Base-by-base conservation (phyloP, 345 rosid genomes). In the Eucalyptus albens region DNA sequence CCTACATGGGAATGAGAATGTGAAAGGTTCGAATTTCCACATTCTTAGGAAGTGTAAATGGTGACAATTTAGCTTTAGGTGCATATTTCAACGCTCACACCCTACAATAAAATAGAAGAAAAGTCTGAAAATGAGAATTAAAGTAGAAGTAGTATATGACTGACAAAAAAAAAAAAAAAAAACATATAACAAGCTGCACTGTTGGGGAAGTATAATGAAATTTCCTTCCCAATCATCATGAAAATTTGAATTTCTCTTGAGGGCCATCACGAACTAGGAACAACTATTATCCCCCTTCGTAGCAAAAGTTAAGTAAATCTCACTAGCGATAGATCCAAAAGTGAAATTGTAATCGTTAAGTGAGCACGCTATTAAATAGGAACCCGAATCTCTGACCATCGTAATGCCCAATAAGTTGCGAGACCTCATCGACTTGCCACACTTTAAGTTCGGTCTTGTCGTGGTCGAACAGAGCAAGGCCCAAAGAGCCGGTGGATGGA, bases 51-150 rank as follows among this genome's bases (percentile, higher is more conserved):
- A 0, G 12, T 56, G 0, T 22, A 10, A 1, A 21, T 56, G 3
- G 5, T 2, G 12, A 56, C 26, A 4, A 56, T 56, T 56, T 56
- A 56, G 12, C 1, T 56, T 56, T 21, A 56, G 1, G 27, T 21
- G 5, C 22, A 24, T 0, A 56, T 56, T 22, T 56, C 1, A 24
- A 56, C 12, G 0, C 12, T 8, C 5, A 22, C 27, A 56, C 60
- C 1, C 1, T 4, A 56, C 0, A 22, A 56, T 22, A 0, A 22
- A 24, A 0, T 0, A 9, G 3, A 9, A 21, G 0, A 56, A 21
- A 56, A 2, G 3, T 22, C 6, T 56, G 3, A 22, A 24, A 55
- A 22, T 55, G 60, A 22, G 0, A 56, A 24, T 56, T 56, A 56
- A 24, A 56, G 2, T 56, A 56, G 27, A 56, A 56, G 60, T 22